Base-by-base conservation (phyloP, 371 early-diverging fungal genomes). In the Blakeslea trispora region DNA sequence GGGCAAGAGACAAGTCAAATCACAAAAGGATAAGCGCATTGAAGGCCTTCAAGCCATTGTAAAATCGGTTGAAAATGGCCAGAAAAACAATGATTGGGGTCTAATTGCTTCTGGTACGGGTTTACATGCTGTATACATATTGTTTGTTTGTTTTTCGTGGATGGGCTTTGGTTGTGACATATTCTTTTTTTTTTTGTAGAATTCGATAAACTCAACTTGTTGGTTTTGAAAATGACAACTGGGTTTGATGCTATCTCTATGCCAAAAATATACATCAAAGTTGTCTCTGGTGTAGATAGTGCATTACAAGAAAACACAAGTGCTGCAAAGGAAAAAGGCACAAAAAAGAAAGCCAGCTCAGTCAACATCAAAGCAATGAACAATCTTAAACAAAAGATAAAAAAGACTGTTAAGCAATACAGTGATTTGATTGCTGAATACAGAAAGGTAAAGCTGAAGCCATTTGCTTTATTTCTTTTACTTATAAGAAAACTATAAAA, bases 11-110 rank as follows among this genome's bases (percentile, higher is more conserved):
- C 85, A 87, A 53, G 88, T 92, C 22, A 85, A 85, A 57, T 91
- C 89, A 43, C 88, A 86, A 58, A 91, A 90, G 69, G 95, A 96
- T 69, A 96, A 95, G 82, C 85, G 90, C 48, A 77, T 88, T 24
- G 85, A 84, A 19, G 86, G 82, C 59, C 79, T 88, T 69, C 81
- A 84, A 53, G 71, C 57, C 50, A 78, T 81, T 22, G 77, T 81
- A 46, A 82, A 82, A 53, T 74, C 79, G n/a, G 81, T 94, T 55
- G 81, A 85, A 53, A 89, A 90, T 63, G 89, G 85, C 15, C 77
- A 81, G 71, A 93, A 93, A 80, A 91, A 90, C 55, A 89, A 88
- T 72, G 93, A 96, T 77, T 97, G 95, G 94, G 84, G 84, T 56
- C 79, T 85, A 54, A 86, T 91, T 63, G 81, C 88, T 56, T 86